Conservation (phyloP, 2,329 filamentous ascomycete genomes). For the Neoarthrinium moseri region DNA sequence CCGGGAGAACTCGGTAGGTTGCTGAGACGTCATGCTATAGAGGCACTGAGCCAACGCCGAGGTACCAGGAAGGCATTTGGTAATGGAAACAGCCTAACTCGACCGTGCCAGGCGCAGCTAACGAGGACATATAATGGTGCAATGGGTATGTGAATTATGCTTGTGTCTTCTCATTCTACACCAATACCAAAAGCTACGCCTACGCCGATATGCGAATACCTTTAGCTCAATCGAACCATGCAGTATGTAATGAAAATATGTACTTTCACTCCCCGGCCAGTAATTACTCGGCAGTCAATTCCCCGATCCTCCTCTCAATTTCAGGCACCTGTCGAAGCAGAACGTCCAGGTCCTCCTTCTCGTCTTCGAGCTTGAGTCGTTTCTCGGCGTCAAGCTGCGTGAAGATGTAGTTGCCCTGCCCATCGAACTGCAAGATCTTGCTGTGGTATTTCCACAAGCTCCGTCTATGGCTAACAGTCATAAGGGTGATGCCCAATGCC, state of each 20-base stretch:
- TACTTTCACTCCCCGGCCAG: not conserved
- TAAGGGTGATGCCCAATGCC: slow-evolving; percentile 84
- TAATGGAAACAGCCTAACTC: too few relatives aligned
- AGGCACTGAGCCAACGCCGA: too few relatives aligned
- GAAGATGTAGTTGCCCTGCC: slow-evolving; percentile 88
- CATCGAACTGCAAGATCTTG: slow-evolving; percentile 94
- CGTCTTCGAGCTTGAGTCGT: slow-evolving; percentile 84
- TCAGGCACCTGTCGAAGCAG: slow-evolving; percentile 83
- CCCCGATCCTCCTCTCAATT: slow-evolving; percentile 78
- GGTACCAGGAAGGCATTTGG: too few relatives aligned
- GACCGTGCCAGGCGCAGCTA: too few relatives aligned
- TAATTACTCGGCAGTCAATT: slow-evolving; percentile 62
- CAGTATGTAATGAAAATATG: not conserved
- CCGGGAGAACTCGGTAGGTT: too few relatives aligned
- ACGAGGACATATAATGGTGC: too few relatives aligned
- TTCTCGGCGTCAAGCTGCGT: slow-evolving; percentile 85
- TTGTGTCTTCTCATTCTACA: too few relatives aligned
- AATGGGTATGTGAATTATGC: too few relatives aligned
- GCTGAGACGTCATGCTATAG: too few relatives aligned
- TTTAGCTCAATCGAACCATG: not conserved
- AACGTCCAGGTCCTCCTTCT: slow-evolving; percentile 91
- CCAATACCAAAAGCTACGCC: too few relatives aligned
- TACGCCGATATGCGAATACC: not conserved
- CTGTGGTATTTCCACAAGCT: slow-evolving; percentile 97
- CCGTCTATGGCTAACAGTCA: slow-evolving; percentile 90